Base-by-base conservation (phyloP, 768 basidiomycete genomes). In the Suillus tomentosus region DNA sequence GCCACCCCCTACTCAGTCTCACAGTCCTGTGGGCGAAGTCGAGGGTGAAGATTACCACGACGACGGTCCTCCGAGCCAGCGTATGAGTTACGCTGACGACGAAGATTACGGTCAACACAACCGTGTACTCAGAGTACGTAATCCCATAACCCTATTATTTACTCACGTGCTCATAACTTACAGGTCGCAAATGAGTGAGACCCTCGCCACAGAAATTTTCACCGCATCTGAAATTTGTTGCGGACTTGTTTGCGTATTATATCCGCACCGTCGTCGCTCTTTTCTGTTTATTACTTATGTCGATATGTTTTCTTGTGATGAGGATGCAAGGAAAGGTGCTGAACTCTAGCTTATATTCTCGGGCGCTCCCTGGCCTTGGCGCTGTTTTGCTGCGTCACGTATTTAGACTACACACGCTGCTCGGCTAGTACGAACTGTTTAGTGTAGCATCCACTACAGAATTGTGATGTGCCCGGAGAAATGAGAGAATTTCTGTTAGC, bases 81-180 rank as follows among this genome's bases (percentile, higher is more conserved):
- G 74, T 8, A n/a, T 70, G 68, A 74, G 74, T 27, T 76, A 76
- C 53, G 70, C 71, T 56, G 74, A 76, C 10, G 66, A 75, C 48
- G 4, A 69, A 27, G 74, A 76, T 60, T 75, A 75, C 27, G 68
- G 68, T 6, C 74, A 76, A 4, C 66, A 70, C 11, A 65, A 62
- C 39, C 74, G 75, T 43, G 34, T 75, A 7, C 62, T 75, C 51
- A 76, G 74, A 66, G 74, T 70, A 56, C 36, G 74, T 75, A 5
- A 31, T 14, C 22, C 19, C 6, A 58, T 42, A 17, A 58, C 10
- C 9, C 24, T 1, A 2, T 37, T 19, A 15, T 2, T 19, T 27
- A 3, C 57, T 58, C 57, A 58, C 9, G 5, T 42, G 40, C 40
- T 5, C 39, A 17, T 27, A 19, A 11, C 27, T 27, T 27, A 19